phyloP scores from a whole-genome alignment of 192 early-diverging fungal genomes.

The Dissophora globulifera region DNA sequence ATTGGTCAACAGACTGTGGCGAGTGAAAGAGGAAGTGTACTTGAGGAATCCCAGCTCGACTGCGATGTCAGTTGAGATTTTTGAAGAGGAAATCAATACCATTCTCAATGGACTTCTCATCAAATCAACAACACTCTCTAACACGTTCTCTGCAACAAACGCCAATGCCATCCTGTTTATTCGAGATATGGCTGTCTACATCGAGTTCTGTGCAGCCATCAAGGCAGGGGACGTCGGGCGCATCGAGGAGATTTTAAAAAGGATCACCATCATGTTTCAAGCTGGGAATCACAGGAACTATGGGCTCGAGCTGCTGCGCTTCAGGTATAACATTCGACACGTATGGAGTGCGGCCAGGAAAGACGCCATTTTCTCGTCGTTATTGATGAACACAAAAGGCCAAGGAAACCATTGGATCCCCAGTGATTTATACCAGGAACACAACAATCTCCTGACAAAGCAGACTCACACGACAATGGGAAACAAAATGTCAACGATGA shows the following conservation, averaged over 20 bases:
- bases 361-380: constrained; percentile 1
- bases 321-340: neutral
- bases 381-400: constrained; percentile 21
- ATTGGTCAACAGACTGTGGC: too few relatives aligned
- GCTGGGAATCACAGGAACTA: constrained; percentile 11
- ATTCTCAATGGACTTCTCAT: too few relatives aligned
- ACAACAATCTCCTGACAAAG: constrained; percentile 21
- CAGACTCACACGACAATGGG: too few relatives aligned
- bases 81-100: too few relatives aligned
- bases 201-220: constrained; percentile 12
- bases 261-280: constrained; percentile 25
- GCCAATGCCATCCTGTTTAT: too few relatives aligned
- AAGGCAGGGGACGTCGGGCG: constrained; percentile 26
- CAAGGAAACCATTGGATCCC: constrained; percentile 8
- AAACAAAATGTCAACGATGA: too few relatives aligned
- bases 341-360: constrained; percentile 5
- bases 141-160: too few relatives aligned
- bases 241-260: constrained; percentile 2
- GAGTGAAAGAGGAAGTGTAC: too few relatives aligned
- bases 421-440: constrained; percentile 26
- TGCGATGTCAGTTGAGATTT: too few relatives aligned
- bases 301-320: constrained; percentile 10
- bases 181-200: constrained; percentile 10
- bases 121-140: too few relatives aligned
- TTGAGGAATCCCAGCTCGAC: too few relatives aligned